Evolutionary conservation across 148 eudicot species (phyloP).

Genomic region (Spergularia bocconei): DNA sequence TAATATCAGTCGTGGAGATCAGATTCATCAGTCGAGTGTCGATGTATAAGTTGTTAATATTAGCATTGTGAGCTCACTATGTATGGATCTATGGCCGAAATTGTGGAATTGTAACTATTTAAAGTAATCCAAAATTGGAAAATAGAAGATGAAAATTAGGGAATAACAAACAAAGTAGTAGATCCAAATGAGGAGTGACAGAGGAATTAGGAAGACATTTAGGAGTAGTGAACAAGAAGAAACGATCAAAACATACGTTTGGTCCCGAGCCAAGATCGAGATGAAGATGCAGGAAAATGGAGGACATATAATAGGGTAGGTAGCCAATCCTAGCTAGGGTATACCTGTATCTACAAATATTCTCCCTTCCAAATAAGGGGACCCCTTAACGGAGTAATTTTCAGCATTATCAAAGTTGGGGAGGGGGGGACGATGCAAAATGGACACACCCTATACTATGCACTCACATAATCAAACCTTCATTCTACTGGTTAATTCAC

Average conservation of each 20-base stretch:
- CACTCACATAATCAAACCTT: neutral
- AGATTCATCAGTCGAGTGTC: too few species aligned
- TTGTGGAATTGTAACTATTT: too few species aligned
- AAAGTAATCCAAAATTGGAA: too few species aligned
- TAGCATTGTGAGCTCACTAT: too few species aligned
- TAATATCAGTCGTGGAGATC: too few species aligned
- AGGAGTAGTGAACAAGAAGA: constrained; percentile 6
- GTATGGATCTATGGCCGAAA: too few species aligned
- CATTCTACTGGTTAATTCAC: too few species aligned
- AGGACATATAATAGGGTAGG: neutral
- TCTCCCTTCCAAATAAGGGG: constrained; percentile 13
- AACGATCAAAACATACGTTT: neutral
- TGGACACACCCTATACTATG: constrained; percentile 17
- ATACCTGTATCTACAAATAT: neutral
- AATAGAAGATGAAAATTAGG: neutral
- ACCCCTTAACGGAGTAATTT: constrained; percentile 16
- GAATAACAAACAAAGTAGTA: neutral
- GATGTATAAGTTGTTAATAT: too few species aligned
- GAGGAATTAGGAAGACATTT: neutral
- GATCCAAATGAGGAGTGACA: neutral
- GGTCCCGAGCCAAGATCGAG: constrained; percentile 2
- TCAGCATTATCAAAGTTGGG: constrained; percentile 11
- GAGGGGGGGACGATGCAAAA: constrained; percentile 12
- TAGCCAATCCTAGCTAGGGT: neutral
- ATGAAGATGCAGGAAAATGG: neutral